Percentiles rank a stretch among this genome's conserved stretches.
Conservation (phyloP, 805 yeast genomes). For the Tetrapisispora namnaoensis region DNA sequence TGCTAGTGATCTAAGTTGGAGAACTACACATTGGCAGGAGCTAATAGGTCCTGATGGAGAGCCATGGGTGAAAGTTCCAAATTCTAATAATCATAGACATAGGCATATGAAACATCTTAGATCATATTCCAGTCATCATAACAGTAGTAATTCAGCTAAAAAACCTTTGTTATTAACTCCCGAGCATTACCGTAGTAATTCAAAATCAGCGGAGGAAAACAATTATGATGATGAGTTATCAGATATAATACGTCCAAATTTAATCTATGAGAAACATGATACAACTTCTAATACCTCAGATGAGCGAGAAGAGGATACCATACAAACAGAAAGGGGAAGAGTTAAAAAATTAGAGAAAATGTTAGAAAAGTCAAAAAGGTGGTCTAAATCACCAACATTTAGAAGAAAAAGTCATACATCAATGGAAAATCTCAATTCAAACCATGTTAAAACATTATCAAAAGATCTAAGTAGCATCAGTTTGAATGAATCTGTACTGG, state of each 20-base stretch:
- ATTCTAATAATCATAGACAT: neutral
- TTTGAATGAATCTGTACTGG: neutral
- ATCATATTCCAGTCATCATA: neutral
- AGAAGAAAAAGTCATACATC: neutral
- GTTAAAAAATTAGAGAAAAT: slow-evolving; percentile 18
- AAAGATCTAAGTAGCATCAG: neutral
- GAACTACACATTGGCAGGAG: slow-evolving; percentile 27
- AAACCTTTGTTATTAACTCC: neutral
- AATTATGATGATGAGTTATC: neutral
- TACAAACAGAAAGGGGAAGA: neutral
- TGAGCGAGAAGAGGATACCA: neutral
- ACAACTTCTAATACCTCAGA: neutral
- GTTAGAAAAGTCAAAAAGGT: slow-evolving; percentile 12
- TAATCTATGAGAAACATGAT: neutral
- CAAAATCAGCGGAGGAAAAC: neutral
- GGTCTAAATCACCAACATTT: slow-evolving; percentile 16
- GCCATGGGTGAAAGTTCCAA: slow-evolving; percentile 13
- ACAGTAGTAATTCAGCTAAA: neutral
- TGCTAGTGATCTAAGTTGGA: slow-evolving; percentile 49
- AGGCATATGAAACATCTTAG: neutral
- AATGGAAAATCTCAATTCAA: neutral
- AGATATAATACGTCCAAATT: neutral
- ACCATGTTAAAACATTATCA: neutral
- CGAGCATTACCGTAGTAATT: neutral
- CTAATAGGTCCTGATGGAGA: slow-evolving; percentile 22